Conservation (phyloP, 768 basidiomycete species). For the Filobasidium floriforme region DNA sequence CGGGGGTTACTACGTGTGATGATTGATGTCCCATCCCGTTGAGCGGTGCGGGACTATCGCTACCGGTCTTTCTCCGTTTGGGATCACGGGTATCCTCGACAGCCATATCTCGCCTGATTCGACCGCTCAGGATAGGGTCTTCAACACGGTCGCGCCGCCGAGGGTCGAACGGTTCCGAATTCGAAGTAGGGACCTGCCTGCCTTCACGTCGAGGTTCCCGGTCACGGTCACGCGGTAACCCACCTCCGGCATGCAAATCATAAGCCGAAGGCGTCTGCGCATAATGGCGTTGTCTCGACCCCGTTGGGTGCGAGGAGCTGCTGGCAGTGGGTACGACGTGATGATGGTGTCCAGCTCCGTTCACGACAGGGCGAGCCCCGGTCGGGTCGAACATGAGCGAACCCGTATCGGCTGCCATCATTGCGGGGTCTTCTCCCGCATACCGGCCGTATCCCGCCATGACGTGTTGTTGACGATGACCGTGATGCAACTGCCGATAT, state of each 20-base stretch:
- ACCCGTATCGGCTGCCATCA: conserved; percentile 21
- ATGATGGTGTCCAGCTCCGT: conserved; percentile 15
- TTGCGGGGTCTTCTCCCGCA: neutral
- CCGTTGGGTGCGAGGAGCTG: neutral
- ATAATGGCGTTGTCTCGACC: conserved; percentile 7
- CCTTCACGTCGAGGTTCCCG: conserved; percentile 20
- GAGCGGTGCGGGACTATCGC: neutral
- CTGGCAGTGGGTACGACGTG: conserved; percentile 8
- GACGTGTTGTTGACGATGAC: neutral
- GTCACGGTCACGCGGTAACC: neutral
- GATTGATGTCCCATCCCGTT: neutral
- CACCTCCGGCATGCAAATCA: conserved; percentile 11
- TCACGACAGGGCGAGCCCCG: conserved; percentile 2
- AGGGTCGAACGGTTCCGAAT: conserved; percentile 20
- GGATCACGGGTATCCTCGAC: neutral
- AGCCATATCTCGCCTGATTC: neutral
- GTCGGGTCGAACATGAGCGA: conserved; percentile 22
- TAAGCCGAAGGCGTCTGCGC: conserved; percentile 8
- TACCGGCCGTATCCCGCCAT: conserved; percentile 10
- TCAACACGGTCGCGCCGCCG: neutral
- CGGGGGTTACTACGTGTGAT: neutral
- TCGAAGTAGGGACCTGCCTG: conserved; percentile 21
- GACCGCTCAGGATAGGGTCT: neutral
- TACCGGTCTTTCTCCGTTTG: conserved; percentile 6
- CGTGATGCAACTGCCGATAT: neutral